Evolutionary conservation across 1,284 basidiomycete genomes (phyloP).

Genomic region (Trametes versicolor): DNA sequence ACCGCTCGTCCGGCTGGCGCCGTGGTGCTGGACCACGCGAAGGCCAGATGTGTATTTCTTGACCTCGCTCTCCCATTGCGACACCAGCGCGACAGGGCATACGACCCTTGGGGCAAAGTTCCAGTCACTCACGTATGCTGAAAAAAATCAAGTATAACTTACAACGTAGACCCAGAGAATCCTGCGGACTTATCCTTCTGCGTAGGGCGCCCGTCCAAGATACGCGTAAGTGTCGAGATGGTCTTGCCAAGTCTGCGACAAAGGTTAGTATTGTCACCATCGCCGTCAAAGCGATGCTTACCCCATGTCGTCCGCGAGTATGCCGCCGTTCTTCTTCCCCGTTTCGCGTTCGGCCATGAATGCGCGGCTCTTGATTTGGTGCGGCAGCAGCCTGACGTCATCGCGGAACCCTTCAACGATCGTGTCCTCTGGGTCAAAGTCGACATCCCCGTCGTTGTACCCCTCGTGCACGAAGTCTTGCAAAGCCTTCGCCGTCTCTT

Average conservation of each 20-base stretch:
- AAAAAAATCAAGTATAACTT: conserved; percentile 41
- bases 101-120: conserved; percentile 64
- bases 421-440: conserved; percentile 71
- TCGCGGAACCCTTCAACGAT: conserved; percentile 79
- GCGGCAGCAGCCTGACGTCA: conserved; percentile 79
- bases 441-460: conserved; percentile 45
- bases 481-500: conserved; percentile 71
- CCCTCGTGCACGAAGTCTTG: conserved; percentile 66
- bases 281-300: conserved; percentile 43
- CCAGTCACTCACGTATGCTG: conserved; percentile 12
- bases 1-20: conserved; percentile 76
- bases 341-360: conserved; percentile 93
- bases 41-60: conserved; percentile 79
- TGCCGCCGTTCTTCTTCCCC: conserved; percentile 85
- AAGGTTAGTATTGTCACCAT: neutral
- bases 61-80: conserved; percentile 93
- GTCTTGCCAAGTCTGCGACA: conserved; percentile 83
- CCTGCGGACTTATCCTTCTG: conserved; percentile 78
- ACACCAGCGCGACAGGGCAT: conserved; percentile 86
- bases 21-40: conserved; percentile 86
- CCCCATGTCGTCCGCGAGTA: conserved; percentile 95
- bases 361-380: conserved; percentile 84
- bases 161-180: conserved; percentile 80
- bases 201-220: conserved; percentile 79
- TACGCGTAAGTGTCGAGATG: conserved; percentile 88